A percentile compares a stretch with the other conserved stretches of the same genome.
Evolutionary conservation across 2,329 filamentous ascomycete genomes (phyloP).

Genomic region (Fusarium palustre): DNA sequence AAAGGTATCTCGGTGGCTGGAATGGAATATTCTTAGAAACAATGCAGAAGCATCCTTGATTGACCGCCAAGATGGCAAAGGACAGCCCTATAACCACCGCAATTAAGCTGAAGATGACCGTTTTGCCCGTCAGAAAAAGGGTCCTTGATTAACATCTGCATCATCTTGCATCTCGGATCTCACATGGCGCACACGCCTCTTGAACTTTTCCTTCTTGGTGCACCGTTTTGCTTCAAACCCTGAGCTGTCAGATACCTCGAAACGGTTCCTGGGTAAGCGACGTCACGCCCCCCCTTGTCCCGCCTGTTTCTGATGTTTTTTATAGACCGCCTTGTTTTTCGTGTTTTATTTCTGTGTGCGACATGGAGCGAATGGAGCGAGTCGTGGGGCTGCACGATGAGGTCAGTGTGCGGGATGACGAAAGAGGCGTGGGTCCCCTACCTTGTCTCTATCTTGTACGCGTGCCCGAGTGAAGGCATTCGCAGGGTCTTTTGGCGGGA

Average conservation of each 20-base stretch:
- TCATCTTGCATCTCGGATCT: conserved; percentile 18
- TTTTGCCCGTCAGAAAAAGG: conserved; percentile 2
- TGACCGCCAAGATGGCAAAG: conserved; percentile 18
- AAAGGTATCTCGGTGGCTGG: conserved; percentile 5
- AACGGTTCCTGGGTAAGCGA: conserved; percentile 10
- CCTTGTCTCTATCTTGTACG: background rate
- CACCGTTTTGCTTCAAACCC: conserved; percentile 22
- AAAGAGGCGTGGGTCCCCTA: conserved; percentile 28
- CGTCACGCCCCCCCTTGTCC: conserved; percentile 23
- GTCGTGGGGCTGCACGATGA: conserved; percentile 44
- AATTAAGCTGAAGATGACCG: conserved; percentile 10
- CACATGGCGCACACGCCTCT: background rate
- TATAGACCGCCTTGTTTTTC: conserved; percentile 39
- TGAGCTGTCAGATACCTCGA: conserved; percentile 6
- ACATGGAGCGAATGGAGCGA: conserved; percentile 5
- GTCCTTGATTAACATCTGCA: conserved; percentile 12
- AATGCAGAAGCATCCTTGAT: conserved; percentile 3
- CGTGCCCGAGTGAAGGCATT: conserved; percentile 16
- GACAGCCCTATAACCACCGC: conserved; percentile 5
- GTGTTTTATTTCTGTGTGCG: conserved; percentile 8
- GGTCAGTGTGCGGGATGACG: conserved; percentile 49
- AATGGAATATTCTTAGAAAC: conserved; percentile 38
- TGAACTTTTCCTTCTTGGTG: conserved; percentile 8
- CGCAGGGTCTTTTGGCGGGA: conserved; percentile 22
- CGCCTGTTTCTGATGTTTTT: conserved; percentile 23